Percentiles rank a stretch among this genome's conserved stretches.
phyloP scores from a whole-genome alignment of 441 rosid genomes.

The Corymbia citriodora region DNA sequence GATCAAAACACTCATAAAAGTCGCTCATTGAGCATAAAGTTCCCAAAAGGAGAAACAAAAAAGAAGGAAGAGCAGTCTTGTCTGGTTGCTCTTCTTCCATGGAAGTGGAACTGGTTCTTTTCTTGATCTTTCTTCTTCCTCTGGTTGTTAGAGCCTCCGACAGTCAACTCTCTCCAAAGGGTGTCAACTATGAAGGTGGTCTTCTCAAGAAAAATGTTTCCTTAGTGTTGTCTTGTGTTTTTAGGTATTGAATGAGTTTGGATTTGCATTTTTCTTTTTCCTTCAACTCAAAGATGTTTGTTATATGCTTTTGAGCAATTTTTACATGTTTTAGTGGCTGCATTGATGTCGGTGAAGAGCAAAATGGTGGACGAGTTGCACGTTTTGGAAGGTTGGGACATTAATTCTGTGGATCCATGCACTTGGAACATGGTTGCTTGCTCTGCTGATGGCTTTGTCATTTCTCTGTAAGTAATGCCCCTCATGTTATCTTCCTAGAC shows the following conservation, averaged over 20 bases:
- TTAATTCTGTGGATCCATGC: slow-evolving; percentile 95
- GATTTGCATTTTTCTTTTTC: not conserved
- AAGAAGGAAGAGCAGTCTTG: slow-evolving; percentile 3
- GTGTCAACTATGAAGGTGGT: slow-evolving; percentile 84
- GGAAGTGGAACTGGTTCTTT: slow-evolving; percentile 5
- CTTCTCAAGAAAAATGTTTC: not conserved
- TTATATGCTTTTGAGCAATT: not conserved
- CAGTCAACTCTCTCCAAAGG: slow-evolving; percentile 86
- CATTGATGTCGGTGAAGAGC: slow-evolving; percentile 79
- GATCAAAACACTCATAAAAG: not conserved
- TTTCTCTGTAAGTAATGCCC: slow-evolving; percentile 55
- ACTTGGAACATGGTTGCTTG: slow-evolving; percentile 98
- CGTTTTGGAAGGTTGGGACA: slow-evolving; percentile 87
- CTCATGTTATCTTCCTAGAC: not conserved
- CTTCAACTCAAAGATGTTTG: not conserved
- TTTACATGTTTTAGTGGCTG: slow-evolving; percentile 48
- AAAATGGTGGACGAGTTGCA: slow-evolving; percentile 55
- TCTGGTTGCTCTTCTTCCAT: slow-evolving; percentile 12
- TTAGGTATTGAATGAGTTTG: not conserved
- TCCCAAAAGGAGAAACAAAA: not conserved
- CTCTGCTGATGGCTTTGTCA: slow-evolving; percentile 68
- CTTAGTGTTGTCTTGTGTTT: not conserved
- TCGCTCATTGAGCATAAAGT: not conserved
- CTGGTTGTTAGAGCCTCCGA: slow-evolving; percentile 39
- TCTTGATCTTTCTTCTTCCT: slow-evolving; percentile 17